phyloP scores from a whole-genome alignment of 2,329 filamentous ascomycete genomes.

The Dactylonectria macrodidyma region DNA sequence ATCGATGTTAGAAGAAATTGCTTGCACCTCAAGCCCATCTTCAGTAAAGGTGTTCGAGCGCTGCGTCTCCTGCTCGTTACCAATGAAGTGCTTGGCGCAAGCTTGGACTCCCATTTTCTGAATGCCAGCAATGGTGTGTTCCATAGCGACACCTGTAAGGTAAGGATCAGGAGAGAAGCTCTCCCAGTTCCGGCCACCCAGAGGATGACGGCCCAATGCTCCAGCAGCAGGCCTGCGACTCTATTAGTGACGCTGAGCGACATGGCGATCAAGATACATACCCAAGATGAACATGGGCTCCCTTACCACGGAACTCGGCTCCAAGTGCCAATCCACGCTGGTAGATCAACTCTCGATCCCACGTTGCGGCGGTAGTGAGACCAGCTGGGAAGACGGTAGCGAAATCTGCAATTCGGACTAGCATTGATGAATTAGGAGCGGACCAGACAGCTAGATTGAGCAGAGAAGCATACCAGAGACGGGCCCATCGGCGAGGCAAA shows the following conservation, averaged over 20 bases:
- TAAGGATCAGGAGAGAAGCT: conserved; percentile 77
- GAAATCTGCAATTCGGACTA: conserved; percentile 46
- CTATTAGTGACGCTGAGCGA: too few species aligned
- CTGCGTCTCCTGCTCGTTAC: conserved; percentile 82
- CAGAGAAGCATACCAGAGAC: not conserved
- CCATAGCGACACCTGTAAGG: conserved; percentile 73
- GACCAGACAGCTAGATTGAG: too few species aligned
- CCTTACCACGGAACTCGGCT: conserved; percentile 81
- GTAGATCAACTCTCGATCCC: conserved; percentile 81
- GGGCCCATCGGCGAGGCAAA: conserved; percentile 54
- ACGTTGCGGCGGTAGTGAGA: conserved; percentile 71
- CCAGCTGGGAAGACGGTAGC: conserved; percentile 63
- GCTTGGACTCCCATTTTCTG: conserved; percentile 51
- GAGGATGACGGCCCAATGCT: conserved; percentile 56
- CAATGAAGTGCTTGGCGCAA: conserved; percentile 77
- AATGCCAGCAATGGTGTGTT: conserved; percentile 72
- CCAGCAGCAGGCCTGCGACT: conserved; percentile 62
- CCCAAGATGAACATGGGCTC: conserved; percentile 81
- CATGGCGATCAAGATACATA: not conserved
- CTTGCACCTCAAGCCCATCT: conserved; percentile 56
- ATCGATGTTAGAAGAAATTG: conserved; percentile 71
- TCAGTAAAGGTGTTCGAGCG: conserved; percentile 72
- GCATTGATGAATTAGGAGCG: too few species aligned
- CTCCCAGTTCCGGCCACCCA: conserved; percentile 70
- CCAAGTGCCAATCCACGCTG: conserved; percentile 82